A percentile compares a stretch with the other conserved stretches of the same genome.
phyloP scores from a whole-genome alignment of 148 eudicot species.

The Rhododendron kiyosumense region DNA sequence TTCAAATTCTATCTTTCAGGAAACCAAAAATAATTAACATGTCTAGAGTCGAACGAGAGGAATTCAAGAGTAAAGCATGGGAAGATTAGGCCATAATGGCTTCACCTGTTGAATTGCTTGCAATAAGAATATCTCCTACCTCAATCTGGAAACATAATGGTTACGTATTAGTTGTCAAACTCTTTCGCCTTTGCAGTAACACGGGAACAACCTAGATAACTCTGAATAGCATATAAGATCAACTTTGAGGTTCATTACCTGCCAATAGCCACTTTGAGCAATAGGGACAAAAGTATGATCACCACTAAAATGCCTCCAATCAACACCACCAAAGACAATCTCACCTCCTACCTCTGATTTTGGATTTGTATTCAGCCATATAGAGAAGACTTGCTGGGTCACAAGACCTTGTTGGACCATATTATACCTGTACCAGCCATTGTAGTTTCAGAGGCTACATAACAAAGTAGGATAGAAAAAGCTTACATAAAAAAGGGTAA shows the following conservation, averaged over 20 bases:
- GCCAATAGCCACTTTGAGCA: conserved; percentile 53
- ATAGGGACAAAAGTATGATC: conserved; percentile 51
- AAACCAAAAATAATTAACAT: neutral
- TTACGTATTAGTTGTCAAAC: neutral
- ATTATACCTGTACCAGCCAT: conserved; percentile 33
- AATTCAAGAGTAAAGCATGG: neutral
- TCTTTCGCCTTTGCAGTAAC: neutral
- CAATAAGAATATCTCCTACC: conserved; percentile 35
- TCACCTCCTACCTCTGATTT: conserved; percentile 46
- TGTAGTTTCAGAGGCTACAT: neutral
- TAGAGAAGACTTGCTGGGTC: conserved; percentile 36
- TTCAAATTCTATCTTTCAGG: neutral
- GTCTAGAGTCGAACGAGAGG: neutral
- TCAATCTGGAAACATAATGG: conserved; percentile 30
- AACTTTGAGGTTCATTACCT: conserved; percentile 26
- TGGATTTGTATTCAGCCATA: conserved; percentile 54
- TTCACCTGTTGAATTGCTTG: conserved; percentile 37
- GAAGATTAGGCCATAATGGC: neutral
- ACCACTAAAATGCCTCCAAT: conserved; percentile 38
- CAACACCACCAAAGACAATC: conserved; percentile 58
- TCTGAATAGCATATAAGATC: neutral
- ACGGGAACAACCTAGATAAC: neutral
- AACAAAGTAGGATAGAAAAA: neutral
- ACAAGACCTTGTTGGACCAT: conserved; percentile 55
- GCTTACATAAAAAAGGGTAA: neutral